phyloP scores from a whole-genome alignment of 2,329 filamentous ascomycete genomes.

The Cadophora gregata region DNA sequence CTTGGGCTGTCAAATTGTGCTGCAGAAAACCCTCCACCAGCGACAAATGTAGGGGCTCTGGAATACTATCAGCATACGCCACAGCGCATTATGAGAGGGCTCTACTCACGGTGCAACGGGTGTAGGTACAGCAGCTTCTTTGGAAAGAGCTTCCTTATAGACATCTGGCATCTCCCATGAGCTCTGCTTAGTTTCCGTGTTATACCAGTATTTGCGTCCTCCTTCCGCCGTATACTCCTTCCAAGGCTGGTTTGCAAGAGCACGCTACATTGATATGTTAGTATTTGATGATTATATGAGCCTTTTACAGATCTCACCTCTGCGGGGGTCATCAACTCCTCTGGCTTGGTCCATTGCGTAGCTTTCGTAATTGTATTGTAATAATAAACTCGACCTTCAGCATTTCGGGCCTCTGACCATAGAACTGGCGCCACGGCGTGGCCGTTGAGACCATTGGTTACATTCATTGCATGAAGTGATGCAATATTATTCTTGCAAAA shows the following conservation, averaged over 20 bases:
- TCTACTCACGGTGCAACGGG: conserved; percentile 53
- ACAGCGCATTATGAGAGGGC: neutral
- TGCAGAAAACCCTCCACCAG: conserved; percentile 48
- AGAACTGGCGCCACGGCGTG: conserved; percentile 51
- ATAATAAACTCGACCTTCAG: conserved; percentile 88
- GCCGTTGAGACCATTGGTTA: conserved; percentile 43
- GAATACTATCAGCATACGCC: conserved; percentile 10
- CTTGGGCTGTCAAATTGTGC: conserved; percentile 44
- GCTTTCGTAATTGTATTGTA: conserved; percentile 85
- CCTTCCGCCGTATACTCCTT: conserved; percentile 89
- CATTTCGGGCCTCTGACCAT: conserved; percentile 83
- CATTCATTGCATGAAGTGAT: conserved; percentile 37
- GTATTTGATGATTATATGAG: conserved; percentile 8
- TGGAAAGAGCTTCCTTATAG: conserved; percentile 77
- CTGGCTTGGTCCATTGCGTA: conserved; percentile 94
- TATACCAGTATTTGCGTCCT: conserved; percentile 94
- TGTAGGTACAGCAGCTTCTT: conserved; percentile 52
- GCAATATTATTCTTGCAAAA: neutral
- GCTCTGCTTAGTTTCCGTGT: conserved; percentile 88
- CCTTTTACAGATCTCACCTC: conserved; percentile 64
- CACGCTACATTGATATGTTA: conserved; percentile 60
- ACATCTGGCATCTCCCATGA: conserved; percentile 92
- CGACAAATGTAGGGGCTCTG: conserved; percentile 49
- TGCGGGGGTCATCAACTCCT: conserved; percentile 81
- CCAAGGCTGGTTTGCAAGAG: conserved; percentile 84